These are phyloP conservation scores for Cucurbita argyrosperma DNA, from an alignment of 306 rosid species.

Conservation along the genomic window DNA sequence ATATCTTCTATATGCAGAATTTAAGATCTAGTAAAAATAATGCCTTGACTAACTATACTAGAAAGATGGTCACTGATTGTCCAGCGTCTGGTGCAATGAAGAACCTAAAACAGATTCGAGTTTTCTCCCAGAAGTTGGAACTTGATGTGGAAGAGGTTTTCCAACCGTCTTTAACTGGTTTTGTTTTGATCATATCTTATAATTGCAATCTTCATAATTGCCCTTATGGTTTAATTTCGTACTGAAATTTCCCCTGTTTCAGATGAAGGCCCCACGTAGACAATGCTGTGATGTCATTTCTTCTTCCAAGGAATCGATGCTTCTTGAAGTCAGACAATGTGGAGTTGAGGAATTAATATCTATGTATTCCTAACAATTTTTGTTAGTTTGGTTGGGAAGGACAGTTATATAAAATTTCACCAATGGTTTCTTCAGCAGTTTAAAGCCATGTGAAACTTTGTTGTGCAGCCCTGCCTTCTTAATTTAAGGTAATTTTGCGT, in stretches of 20 bases:
- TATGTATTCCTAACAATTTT: neutral
- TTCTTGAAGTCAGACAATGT: slow-evolving; percentile 5
- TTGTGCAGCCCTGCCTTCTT: neutral
- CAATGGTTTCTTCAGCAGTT: neutral
- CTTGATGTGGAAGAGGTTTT: slow-evolving; percentile 50
- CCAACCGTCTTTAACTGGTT: neutral
- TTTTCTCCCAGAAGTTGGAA: slow-evolving; percentile 48
- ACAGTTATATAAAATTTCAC: neutral
- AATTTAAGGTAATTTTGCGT: neutral
- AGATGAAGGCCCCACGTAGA: slow-evolving; percentile 78
- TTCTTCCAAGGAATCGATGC: neutral
- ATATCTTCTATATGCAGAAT: slow-evolving; percentile 44
- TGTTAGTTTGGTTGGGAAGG: neutral
- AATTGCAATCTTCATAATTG: neutral
- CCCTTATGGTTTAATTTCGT: neutral
- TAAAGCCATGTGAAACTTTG: neutral
- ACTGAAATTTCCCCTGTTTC: slow-evolving; percentile 13
- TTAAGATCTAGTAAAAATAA: slow-evolving; percentile 24
- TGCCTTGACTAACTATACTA: slow-evolving; percentile 41
- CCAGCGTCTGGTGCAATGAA: slow-evolving; percentile 14
- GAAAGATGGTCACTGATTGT: slow-evolving; percentile 36
- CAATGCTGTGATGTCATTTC: slow-evolving; percentile 22
- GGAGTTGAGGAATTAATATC: slow-evolving; percentile 4
- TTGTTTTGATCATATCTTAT: neutral
- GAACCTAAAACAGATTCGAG: slow-evolving; percentile 32